Evolutionary conservation across 257 asterid genomes (phyloP).

Genomic region (Penstemon davidsonii): DNA sequence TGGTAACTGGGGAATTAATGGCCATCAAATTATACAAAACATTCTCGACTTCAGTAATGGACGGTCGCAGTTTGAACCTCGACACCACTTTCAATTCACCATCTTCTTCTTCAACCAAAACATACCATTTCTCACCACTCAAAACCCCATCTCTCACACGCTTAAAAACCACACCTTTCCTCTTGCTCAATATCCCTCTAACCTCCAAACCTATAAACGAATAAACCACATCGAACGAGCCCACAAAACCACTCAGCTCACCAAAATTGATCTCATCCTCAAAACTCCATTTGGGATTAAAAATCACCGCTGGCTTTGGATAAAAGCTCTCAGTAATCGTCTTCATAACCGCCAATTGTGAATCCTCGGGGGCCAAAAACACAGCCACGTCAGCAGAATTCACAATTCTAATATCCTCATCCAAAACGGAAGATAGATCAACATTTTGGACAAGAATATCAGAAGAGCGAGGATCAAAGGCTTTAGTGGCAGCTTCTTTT

Average conservation of each 20-base stretch:
- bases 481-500: constrained; percentile 51
- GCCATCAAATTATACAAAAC: constrained; percentile 88
- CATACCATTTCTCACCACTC: constrained; percentile 84
- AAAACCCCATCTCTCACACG: constrained; percentile 69
- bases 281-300: constrained; percentile 80
- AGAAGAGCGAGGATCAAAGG: constrained; percentile 48
- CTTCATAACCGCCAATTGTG: constrained; percentile 54
- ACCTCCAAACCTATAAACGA: constrained; percentile 90
- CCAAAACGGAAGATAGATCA: constrained; percentile 43
- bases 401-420: constrained; percentile 38
- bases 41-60: constrained; percentile 68
- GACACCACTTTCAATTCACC: constrained; percentile 61
- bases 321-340: constrained; percentile 44
- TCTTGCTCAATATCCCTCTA: constrained; percentile 65
- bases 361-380: constrained; percentile 59
- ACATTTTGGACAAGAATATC: constrained; percentile 46
- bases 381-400: constrained; percentile 63
- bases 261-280: constrained; percentile 68
- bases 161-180: constrained; percentile 77
- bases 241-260: constrained; percentile 57
- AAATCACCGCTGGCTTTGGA: constrained; percentile 75
- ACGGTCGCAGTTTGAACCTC: constrained; percentile 57
- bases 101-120: constrained; percentile 68
- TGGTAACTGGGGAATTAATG: constrained; percentile 81
- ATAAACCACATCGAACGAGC: constrained; percentile 77